phyloP scores from a whole-genome alignment of 2,329 filamentous ascomycete species.

The Paraphoma chrysanthemicola region DNA sequence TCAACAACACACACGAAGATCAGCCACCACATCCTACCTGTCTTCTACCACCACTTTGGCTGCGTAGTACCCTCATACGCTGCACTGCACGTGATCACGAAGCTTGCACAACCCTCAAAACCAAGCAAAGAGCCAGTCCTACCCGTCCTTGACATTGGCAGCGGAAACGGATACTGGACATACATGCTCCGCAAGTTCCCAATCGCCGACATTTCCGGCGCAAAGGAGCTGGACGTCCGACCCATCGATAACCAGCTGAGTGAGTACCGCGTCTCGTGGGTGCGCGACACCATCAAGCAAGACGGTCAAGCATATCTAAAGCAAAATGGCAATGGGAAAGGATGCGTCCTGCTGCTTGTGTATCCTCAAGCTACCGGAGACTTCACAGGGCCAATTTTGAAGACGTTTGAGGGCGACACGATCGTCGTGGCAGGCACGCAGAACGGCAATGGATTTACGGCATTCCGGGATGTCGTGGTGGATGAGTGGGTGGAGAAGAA shows the following conservation, averaged over 20 bases:
- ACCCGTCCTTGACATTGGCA: conserved; percentile 70
- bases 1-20: conserved; percentile 60
- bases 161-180: conserved; percentile 78
- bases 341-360: conserved; percentile 71
- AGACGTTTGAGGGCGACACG: conserved; percentile 67
- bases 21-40: conserved; percentile 72
- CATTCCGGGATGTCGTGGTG: conserved; percentile 68
- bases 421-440: conserved; percentile 78
- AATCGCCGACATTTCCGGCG: conserved; percentile 60
- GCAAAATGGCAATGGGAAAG: conserved; percentile 53
- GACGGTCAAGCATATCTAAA: conserved; percentile 68
- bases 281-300: conserved; percentile 67
- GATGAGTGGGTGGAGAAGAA: conserved; percentile 70
- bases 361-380: conserved; percentile 74
- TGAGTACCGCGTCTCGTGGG: conserved; percentile 73
- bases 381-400: conserved; percentile 70
- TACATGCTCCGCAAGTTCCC: conserved; percentile 75
- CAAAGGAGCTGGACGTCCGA: conserved; percentile 62
- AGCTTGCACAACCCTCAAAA: conserved; percentile 52
- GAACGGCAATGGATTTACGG: conserved; percentile 77
- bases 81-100: conserved; percentile 65
- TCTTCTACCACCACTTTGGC: conserved; percentile 81
- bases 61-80: conserved; percentile 75
- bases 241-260: conserved; percentile 73
- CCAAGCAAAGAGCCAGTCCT: conserved; percentile 48